Evolutionary conservation across 345 rosid species (phyloP), one percentile per base, ranked within the genome.

Genomic region (Triadica sebifera): DNA sequence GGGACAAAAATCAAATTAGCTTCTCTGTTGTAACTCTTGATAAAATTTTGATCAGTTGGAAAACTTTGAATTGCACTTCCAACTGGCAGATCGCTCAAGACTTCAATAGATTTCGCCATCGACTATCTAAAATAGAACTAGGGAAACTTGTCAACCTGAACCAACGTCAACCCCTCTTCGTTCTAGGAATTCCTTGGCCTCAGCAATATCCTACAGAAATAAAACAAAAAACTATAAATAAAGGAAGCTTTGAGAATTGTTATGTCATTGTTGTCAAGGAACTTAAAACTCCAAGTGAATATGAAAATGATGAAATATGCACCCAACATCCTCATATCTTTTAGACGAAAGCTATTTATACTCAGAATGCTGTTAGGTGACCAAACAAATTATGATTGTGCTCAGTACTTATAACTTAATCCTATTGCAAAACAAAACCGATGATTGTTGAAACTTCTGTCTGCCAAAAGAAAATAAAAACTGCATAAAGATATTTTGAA

Each of bases 131-230:
- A 19, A 51, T 34, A n/a, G 8, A 65, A 53, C 19, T 22, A 46
- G 15, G 61, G 62, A 25, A 24, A 39, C 43, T 64, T 59, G 56
- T 85, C 80, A 85, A 34, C 77, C 87, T 0, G 86, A 85, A 72
- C 87, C 82, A 60, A 92, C 86, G 82, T 92, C 91, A 49, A 94
- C 80, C 52, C 95, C 92, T 77, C 78, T 90, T 72, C 82, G 85
- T 84, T 84, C 84, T 79, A 92, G 73, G 78, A 84, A 90, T 38
- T 86, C 85, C 81, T 87, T 86, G 49, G 95, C 98, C 87, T 94
- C 97, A n/a, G 70, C 69, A 59, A 92, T 86, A 73, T 90, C 98
- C 98, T 92, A 79, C 75, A 76, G 12, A 68, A 34, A 77, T 15
- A 74, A 6, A 29, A 8, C 45, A 55, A 47, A 66, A 39, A 43